Evolutionary conservation across 371 early-diverging fungal genomes (phyloP), one percentile per base, ranked within the genome.

Genomic region (Entomophthora muscae): DNA sequence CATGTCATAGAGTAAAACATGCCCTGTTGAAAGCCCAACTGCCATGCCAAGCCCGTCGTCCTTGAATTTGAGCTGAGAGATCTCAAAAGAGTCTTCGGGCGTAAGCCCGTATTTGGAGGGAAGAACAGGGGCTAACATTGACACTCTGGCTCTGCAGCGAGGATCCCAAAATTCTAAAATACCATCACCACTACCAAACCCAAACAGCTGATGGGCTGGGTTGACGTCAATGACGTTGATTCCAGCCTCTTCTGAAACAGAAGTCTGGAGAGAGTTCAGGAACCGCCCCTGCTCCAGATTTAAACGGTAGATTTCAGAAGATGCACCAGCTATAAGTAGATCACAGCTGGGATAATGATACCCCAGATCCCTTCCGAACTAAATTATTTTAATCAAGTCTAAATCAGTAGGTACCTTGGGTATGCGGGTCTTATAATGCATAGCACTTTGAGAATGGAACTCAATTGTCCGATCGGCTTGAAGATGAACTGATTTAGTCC

Each of bases 231-330:
- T 72, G 31, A 80, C 83, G 70, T 96, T 95, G 66, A 95, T 76
- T 57, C 89, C 95, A 21, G 71, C 71, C 21, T 80, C 78, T 7
- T 82, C 74, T 7, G 13, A 23, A 22, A 52, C 32, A 57, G 84
- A 80, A 0, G 95, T 92, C 56, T 75, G 73, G 52, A 96, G 74
- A 5, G 91, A 77, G 61, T 81, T 86, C 68, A 92, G 70, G 73
- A 98, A 99, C 65, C 95, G 81, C 2, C 99, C 99, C 68, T 92
- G 88, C 24, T 93, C 93, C 52, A 98, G 73, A 72, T 98, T 97
- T 22, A 99, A 75, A 64, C 98, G 76, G 70, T 90, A 98, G 3
- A 98, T 83, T 73, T 93, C 93, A 32, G 72, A 69, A 7, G 82
- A 78, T 3, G 92, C 84, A 2, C 90, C 95, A 52, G 75, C 83